Conservation (phyloP, 768 basidiomycete species). For the Macrolepiota albuminosa region DNA sequence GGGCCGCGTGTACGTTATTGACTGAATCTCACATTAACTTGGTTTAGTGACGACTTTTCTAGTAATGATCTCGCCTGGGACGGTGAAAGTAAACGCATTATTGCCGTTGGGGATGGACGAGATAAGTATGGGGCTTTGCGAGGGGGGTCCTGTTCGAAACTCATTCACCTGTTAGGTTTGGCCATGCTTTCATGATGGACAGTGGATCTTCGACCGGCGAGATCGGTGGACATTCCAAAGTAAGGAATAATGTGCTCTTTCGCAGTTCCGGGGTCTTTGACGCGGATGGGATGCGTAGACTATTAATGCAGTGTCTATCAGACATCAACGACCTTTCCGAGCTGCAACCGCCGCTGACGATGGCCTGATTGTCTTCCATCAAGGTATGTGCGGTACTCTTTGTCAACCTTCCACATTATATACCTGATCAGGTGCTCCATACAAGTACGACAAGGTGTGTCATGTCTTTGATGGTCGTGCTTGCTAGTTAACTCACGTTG, state of each 20-base stretch:
- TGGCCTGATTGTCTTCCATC: constrained; percentile 73
- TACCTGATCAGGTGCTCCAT: constrained; percentile 59
- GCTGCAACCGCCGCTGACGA: constrained; percentile 90
- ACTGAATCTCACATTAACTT: neutral
- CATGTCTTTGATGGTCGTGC: neutral
- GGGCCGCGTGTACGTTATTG: constrained; percentile 58
- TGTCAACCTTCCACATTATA: neutral
- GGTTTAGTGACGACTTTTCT: neutral
- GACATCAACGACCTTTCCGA: constrained; percentile 85
- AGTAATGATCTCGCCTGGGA: constrained; percentile 97
- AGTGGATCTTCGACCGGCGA: constrained; percentile 83
- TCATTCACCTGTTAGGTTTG: constrained; percentile 53
- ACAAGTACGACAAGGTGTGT: constrained; percentile 79
- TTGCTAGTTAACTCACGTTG: neutral
- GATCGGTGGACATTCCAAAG: constrained; percentile 88
- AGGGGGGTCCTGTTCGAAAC: neutral
- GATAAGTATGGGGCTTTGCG: constrained; percentile 58
- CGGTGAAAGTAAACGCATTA: constrained; percentile 92
- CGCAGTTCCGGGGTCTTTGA: neutral
- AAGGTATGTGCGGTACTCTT: constrained; percentile 40
- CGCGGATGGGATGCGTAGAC: constrained; percentile 33
- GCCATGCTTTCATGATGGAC: constrained; percentile 80
- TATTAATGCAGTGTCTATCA: constrained; percentile 85
- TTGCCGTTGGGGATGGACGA: constrained; percentile 88
- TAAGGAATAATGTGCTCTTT: constrained; percentile 18